Conservation (phyloP, 352 stramenopile genomes). For the Blastocystis sp. region DNA sequence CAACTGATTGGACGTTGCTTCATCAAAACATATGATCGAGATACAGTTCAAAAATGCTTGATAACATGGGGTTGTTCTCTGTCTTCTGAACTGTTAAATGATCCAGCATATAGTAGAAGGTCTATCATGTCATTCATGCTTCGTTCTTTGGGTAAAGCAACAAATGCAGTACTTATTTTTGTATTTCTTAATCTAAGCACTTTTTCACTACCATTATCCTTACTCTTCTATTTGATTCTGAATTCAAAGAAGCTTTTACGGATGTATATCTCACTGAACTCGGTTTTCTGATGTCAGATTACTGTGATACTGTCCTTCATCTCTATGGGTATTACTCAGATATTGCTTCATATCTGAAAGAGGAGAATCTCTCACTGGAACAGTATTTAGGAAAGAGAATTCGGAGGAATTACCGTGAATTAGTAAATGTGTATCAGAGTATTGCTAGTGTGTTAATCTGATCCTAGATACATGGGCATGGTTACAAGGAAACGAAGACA, state of each 20-base stretch:
- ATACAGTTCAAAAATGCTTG: neutral
- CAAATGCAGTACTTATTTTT: neutral
- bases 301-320: neutral
- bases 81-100: neutral
- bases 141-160: neutral
- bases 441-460: too few relatives aligned
- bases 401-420: too few relatives aligned
- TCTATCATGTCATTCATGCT: constrained; percentile 19
- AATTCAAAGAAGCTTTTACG: constrained; percentile 35
- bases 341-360: neutral
- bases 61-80: neutral
- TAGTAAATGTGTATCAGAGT: too few relatives aligned
- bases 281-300: neutral
- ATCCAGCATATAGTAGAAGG: neutral
- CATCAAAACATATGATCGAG: neutral
- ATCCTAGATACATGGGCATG: too few relatives aligned
- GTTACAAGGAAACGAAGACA: too few relatives aligned
- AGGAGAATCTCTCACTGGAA: neutral
- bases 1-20: neutral
- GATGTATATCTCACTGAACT: neutral
- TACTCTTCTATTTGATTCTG: neutral
- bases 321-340: neutral
- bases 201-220: neutral
- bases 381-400: neutral
- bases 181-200: neutral